Evolutionary conservation across 2,329 filamentous ascomycete species (phyloP).

Genomic region (Hypoxylon sp.): DNA sequence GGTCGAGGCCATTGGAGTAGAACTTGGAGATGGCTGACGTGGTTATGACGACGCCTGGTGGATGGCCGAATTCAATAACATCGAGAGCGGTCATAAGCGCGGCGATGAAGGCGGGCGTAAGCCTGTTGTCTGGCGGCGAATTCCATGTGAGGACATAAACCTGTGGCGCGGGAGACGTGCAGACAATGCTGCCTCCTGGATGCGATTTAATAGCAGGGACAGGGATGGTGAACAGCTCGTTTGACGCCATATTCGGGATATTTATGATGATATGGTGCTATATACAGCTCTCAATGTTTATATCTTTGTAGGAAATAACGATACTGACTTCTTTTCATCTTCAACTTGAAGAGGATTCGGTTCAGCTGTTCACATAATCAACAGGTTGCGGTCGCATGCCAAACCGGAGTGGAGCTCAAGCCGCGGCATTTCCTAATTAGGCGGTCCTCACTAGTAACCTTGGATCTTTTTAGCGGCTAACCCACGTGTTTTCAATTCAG

Average conservation of each 20-base stretch:
- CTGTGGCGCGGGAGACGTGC: slow-evolving; percentile 70
- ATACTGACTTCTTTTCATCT: not conserved
- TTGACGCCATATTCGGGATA: slow-evolving; percentile 48
- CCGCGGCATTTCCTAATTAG: slow-evolving; percentile 39
- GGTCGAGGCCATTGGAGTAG: slow-evolving; percentile 87
- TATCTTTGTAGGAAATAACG: not conserved
- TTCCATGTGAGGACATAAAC: slow-evolving; percentile 82
- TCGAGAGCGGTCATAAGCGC: slow-evolving; percentile 80
- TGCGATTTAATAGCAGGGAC: slow-evolving; percentile 62
- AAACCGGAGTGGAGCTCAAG: slow-evolving; percentile 14
- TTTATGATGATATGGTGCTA: not conserved
- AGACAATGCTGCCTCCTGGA: slow-evolving; percentile 71
- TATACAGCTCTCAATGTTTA: not conserved
- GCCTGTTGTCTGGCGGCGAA: slow-evolving; percentile 81
- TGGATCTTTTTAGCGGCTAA: too few relatives aligned
- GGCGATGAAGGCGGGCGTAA: slow-evolving; percentile 77
- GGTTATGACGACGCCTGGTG: slow-evolving; percentile 81
- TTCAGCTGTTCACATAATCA: slow-evolving; percentile 15
- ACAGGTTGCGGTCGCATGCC: slow-evolving; percentile 22
- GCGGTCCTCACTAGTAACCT: too few relatives aligned
- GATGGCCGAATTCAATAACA: slow-evolving; percentile 77
- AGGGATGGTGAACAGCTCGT: slow-evolving; percentile 71
- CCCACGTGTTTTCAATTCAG: too few relatives aligned
- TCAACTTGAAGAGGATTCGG: not conserved
- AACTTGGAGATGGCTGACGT: slow-evolving; percentile 83